Base-by-base conservation (phyloP, 495 filamentous ascomycete species). In the Trichoderma virens region DNA sequence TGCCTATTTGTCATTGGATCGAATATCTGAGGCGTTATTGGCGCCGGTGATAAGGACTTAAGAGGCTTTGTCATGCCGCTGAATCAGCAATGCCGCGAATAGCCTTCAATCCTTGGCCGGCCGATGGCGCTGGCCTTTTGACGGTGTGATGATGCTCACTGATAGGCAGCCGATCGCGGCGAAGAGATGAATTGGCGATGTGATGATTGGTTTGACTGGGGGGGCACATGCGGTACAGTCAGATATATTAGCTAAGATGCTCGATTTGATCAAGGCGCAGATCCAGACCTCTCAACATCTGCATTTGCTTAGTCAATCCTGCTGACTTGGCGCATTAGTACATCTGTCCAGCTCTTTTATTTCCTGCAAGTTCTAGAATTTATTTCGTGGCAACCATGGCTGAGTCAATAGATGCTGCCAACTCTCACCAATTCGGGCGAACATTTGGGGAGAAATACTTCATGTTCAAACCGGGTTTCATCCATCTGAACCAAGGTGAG, bases 41-140 rank as follows among this genome's bases (percentile, higher is more conserved):
- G 51, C 25, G 2, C 25, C 25, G 51, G 51, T 56, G 51, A 56
- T 56, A 56, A 47, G 25, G 51, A 56, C 13, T 25, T 30, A 6
- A 13, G 23, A 8, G 9, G 3, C 8, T 30, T 56, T 56, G 25
- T 56, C 23, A 56, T 56, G 8, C 11, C 3, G 51, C 51, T 56
- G 51, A 56, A 56, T 56, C 51, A 56, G 51, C 51, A 56, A 30
- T 30, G 51, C 51, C 51, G 51, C 14, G 23, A 30, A 30, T 56
- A 56, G 51, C 51, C 51, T 16, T 56, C 1, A 11, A 13, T 14
- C 25, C 25, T 56, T 6, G 34, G 6, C 13, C 51, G 1, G 6
- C 51, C 51, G 51, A 56, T 30, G 51, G 25, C 51, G 51, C 23
- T 56, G 51, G 25, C 51, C 27, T 56, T 56, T 28, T 11, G 25